These are phyloP conservation scores for Phialocephala subalpina DNA, from an alignment of 2,329 filamentous ascomycete species.

Conservation along the genomic window DNA sequence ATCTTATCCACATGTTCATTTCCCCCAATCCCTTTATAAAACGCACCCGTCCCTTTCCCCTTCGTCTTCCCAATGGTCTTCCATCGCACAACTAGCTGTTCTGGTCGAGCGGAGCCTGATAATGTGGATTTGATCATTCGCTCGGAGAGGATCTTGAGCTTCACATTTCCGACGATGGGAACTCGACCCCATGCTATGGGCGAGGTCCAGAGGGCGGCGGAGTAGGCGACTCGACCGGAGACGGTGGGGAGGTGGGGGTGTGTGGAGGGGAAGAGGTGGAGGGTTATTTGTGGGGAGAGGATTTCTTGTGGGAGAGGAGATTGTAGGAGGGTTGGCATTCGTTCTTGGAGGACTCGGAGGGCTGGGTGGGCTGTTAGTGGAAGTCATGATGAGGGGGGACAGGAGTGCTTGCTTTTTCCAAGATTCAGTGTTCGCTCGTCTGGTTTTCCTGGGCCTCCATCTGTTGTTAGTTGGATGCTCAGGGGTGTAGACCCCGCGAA, in stretches of 20 bases:
- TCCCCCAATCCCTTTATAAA: constrained; percentile 50
- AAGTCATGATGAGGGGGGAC: background rate
- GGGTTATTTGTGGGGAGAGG: constrained; percentile 76
- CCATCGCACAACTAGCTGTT: constrained; percentile 93
- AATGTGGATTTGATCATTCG: constrained; percentile 67
- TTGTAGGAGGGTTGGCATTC: constrained; percentile 72
- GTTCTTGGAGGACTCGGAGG: constrained; percentile 70
- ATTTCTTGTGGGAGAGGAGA: constrained; percentile 76
- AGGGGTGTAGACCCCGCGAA: constrained; percentile 50
- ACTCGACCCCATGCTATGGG: constrained; percentile 91
- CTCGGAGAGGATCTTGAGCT: constrained; percentile 86
- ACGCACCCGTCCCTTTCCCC: constrained; percentile 48
- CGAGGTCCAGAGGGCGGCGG: constrained; percentile 93
- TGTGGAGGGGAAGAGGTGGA: constrained; percentile 76
- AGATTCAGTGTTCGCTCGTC: constrained; percentile 67
- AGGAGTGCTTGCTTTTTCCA: constrained; percentile 41
- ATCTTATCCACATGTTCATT: constrained; percentile 62
- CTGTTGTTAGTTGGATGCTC: constrained; percentile 21
- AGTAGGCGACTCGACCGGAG: constrained; percentile 88
- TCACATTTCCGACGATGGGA: constrained; percentile 82
- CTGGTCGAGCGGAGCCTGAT: constrained; percentile 53
- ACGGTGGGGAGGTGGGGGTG: constrained; percentile 93
- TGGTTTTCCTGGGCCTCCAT: constrained; percentile 44
- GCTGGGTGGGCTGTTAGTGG: constrained; percentile 52
- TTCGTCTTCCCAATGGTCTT: constrained; percentile 68